Evolutionary conservation across 306 rosid species (phyloP), one percentile per base, ranked within the genome.

Genomic region (Dicorynia guianensis): DNA sequence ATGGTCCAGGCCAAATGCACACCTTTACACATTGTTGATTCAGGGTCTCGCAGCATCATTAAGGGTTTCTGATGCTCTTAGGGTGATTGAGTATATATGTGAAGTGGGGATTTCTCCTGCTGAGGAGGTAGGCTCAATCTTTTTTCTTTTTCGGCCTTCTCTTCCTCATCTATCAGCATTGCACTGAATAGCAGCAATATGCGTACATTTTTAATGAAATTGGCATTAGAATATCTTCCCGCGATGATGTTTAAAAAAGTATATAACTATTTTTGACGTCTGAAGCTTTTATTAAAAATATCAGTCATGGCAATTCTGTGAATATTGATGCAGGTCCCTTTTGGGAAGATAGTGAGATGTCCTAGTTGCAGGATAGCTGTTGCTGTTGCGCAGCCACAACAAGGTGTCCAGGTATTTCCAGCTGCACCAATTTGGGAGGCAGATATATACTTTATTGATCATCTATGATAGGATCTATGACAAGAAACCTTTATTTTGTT

Each of bases 341-440:
- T 95, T 82, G 99, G 99, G 67, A 95, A 90, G 87, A 89, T 95
- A 61, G 96, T 95, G 44, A 88, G 87, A 49, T 95, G 99, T 82
- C 99, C 99, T 67, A 89, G 84, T 81, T 95, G 97, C 86, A 81
- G 56, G 85, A 67, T 95, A 74, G 97, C 99, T 71, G 81, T 90
- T 52, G 91, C 90, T 57, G 97, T 95, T 84, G 96, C 97, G 34
- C 99, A 95, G 84, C 99, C 97, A 11, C 97, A 95, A 42, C 93
- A 90, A 76, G 99, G 99, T 76, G 86, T 95, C 82, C 97, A 95
- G 96, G 98, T 92, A 85, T 54, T 71, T 71, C 62, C 35, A 15
- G 12, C 33, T 67, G 33, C 49, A 4, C 47, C 14, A 19, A 18
- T 50, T 44, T n/a, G 48, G 11, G 3, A 40, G 52, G 63, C 20